phyloP scores from a whole-genome alignment of 352 stramenopile species.

The Aphanomyces astaci region DNA sequence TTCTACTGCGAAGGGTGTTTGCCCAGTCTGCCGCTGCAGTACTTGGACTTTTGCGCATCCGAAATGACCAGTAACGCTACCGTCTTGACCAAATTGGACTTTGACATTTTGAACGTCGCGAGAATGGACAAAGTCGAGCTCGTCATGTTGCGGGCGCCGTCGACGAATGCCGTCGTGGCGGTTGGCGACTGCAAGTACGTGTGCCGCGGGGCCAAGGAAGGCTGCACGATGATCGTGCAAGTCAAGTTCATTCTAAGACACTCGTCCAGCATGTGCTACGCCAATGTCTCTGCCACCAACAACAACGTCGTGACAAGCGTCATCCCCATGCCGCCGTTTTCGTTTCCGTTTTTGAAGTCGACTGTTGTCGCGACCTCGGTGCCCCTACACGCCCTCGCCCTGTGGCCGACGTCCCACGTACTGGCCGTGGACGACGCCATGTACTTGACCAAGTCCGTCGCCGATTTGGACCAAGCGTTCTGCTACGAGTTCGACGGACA shows the following conservation, averaged over 20 bases:
- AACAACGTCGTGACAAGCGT: neutral
- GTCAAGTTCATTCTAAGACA: neutral
- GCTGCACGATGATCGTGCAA: neutral
- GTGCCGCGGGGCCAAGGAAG: conserved; percentile 10
- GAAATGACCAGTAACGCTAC: conserved; percentile 28
- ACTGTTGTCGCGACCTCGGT: conserved; percentile 31
- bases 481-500: conserved; percentile 52
- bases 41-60: conserved; percentile 55
- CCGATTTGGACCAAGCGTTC: conserved; percentile 37
- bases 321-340: neutral
- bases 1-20: conserved; percentile 51
- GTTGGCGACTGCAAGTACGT: conserved; percentile 40
- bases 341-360: conserved; percentile 7
- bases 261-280: neutral
- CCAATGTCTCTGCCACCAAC: neutral
- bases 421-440: conserved; percentile 31
- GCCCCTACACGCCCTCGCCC: conserved; percentile 29
- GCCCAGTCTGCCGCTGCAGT: conserved; percentile 28
- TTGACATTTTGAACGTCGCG: conserved; percentile 31
- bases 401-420: conserved; percentile 40
- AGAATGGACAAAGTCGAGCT: neutral
- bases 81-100: conserved; percentile 43
- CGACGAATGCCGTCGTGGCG: conserved; percentile 33
- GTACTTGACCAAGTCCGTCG: conserved; percentile 38
- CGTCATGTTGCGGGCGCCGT: conserved; percentile 32